Base-by-base conservation (phyloP, 495 filamentous ascomycete species). In the Aspergillus funiculosus region DNA sequence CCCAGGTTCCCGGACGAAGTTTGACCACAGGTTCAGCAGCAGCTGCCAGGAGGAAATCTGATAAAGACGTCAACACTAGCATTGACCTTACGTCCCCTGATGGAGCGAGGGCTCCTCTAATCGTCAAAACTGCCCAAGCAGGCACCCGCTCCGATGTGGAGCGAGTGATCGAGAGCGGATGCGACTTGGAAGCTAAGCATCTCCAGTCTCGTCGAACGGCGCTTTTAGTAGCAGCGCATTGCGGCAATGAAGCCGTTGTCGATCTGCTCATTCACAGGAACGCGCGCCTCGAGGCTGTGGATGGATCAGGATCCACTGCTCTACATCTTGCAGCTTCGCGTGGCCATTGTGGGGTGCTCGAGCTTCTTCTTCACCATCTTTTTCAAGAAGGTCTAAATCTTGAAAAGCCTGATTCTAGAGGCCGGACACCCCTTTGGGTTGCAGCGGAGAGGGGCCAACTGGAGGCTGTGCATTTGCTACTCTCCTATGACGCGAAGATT, bases 211-310 rank as follows among this genome's bases (percentile, higher is more conserved):
- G 61, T 10, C 51, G 68, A 19, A 76, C 62, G 25, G 66, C 71
- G 5, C 62, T 74, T 7, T 56, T 66, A 3, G 70, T 76, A 27
- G 71, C 71, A 34, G 51, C 67, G n/a, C 70, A 74, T 41, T 72
- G 69, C 53, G 72, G 68, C 11, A 68, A 69, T 37, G 62, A 64
- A 9, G 63, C 61, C 20, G 56, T 74, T 14, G 69, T 73, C 4
- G 63, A 55, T 11, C 35, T 72, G 7, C 48, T 76, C 11, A 59
- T 76, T 11, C 56, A 59, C 15, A 57, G 56, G 19, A 57, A 61
- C 30, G 72, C 68, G n/a, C 49, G 56, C 32, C 38, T 69, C 1
- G 56, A 68, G 32, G 51, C 58, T 0, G 39, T 46, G 3, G 71
- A 73, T 49, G 51, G 43, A n/a, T 57, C 50, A 6, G 60, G 61